Percentiles rank a stretch among this genome's conserved stretches.
phyloP scores from a whole-genome alignment of 441 rosid genomes.

The Caryocar brasiliense region DNA sequence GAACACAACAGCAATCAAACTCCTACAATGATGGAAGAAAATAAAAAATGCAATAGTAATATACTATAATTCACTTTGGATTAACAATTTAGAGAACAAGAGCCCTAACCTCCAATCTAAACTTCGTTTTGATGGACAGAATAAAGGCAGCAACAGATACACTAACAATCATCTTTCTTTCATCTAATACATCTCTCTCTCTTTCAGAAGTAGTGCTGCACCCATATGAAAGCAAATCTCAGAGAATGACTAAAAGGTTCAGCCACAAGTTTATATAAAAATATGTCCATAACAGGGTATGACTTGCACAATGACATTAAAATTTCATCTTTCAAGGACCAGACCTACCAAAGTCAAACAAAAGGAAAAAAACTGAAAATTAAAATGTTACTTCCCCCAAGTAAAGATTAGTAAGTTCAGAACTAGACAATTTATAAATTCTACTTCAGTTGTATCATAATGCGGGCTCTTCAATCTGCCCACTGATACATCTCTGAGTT shows the following conservation, averaged over 20 bases:
- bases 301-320: no score
- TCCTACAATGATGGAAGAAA: constrained; percentile 4
- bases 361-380: no score
- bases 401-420: no score
- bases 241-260: background rate
- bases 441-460: no score
- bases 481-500: no score
- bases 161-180: constrained; percentile 34
- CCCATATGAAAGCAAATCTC: constrained; percentile 6
- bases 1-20: constrained; percentile 1
- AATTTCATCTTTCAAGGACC: no score
- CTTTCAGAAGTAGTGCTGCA: constrained; percentile 44
- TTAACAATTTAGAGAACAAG: background rate
- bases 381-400: no score
- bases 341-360: no score
- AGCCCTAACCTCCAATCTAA: constrained; percentile 64
- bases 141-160: constrained; percentile 69
- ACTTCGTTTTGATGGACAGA: constrained; percentile 51
- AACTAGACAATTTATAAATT: no score
- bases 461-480: no score
- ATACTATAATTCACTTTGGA: background rate
- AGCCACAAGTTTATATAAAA: no score
- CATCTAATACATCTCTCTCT: constrained; percentile 38
- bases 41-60: constrained; percentile 9
- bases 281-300: no score